Evolutionary conservation across 2,329 filamentous ascomycete species (phyloP).

Genomic region (Coniella lustricola): DNA sequence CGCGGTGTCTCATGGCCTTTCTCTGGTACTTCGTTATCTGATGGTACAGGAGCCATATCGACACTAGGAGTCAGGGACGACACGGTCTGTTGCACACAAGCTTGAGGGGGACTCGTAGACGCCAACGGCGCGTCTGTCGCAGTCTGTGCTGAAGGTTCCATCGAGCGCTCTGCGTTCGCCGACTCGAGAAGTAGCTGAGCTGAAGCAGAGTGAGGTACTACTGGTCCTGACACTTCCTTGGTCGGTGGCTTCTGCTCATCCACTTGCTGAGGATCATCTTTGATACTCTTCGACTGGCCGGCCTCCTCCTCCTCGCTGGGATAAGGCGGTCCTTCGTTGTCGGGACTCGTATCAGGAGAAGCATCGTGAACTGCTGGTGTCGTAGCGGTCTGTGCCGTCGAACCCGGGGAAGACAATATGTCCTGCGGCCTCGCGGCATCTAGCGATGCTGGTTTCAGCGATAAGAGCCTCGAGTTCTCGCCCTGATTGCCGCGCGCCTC

Average conservation of each 20-base stretch:
- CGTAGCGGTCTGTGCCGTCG: constrained; percentile 65
- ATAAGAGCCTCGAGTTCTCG: constrained; percentile 22
- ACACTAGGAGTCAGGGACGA: neutral
- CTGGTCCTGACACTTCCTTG: neutral
- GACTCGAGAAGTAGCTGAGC: constrained; percentile 40
- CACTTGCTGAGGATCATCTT: constrained; percentile 19
- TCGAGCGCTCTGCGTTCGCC: constrained; percentile 21
- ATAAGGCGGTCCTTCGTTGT: constrained; percentile 56
- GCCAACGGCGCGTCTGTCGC: neutral
- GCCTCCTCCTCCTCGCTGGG: constrained; percentile 42
- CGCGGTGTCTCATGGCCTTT: neutral
- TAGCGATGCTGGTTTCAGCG: constrained; percentile 28
- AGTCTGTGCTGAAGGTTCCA: neutral
- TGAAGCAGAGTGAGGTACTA: constrained; percentile 31
- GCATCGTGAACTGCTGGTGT: constrained; percentile 62
- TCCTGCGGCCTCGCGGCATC: constrained; percentile 35
- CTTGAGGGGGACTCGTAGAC: neutral
- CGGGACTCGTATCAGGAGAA: constrained; percentile 69
- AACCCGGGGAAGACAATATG: constrained; percentile 48
- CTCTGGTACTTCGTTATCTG: neutral
- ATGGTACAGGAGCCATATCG: neutral
- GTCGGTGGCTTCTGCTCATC: constrained; percentile 16
- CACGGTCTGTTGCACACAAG: neutral
- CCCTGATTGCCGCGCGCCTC: constrained; percentile 23
- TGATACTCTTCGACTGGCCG: constrained; percentile 29